Percentiles rank a stretch among this genome's conserved stretches.
These are phyloP conservation scores for Dioscorea alata DNA, from an alignment of 106 monocot genomes.

Conservation along the genomic window DNA sequence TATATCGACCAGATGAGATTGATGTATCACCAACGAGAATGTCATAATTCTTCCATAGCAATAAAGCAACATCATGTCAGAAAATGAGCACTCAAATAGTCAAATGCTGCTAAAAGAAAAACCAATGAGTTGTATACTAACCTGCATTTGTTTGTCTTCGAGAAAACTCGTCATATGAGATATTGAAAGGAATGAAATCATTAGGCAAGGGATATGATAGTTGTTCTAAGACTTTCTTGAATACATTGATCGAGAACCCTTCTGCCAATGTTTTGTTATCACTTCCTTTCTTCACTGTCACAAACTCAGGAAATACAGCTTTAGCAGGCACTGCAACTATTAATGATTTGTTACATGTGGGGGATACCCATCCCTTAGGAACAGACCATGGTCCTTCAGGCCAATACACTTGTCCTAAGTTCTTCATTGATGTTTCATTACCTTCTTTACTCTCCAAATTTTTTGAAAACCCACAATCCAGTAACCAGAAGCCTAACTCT, in stretches of 20 bases:
- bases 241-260: slow-evolving; percentile 25
- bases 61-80: neutral
- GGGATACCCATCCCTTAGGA: slow-evolving; percentile 17
- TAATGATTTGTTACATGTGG: neutral
- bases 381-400: slow-evolving; percentile 13
- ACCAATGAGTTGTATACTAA: neutral
- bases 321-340: slow-evolving; percentile 19
- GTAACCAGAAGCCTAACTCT: slow-evolving; percentile 22
- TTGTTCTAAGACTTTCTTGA: slow-evolving; percentile 5
- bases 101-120: no score
- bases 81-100: no score
- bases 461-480: slow-evolving; percentile 13
- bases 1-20: slow-evolving; percentile 17
- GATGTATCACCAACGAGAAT: slow-evolving; percentile 19
- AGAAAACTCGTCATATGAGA: slow-evolving; percentile 15
- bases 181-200: slow-evolving; percentile 10
- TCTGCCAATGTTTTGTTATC: neutral
- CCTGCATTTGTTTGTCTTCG: slow-evolving; percentile 14
- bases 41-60: slow-evolving; percentile 10
- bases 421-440: slow-evolving; percentile 1
- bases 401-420: slow-evolving; percentile 17
- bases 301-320: slow-evolving; percentile 21
- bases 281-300: neutral
- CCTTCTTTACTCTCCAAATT: neutral
- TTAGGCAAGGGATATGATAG: slow-evolving; percentile 14